Percentiles rank a stretch among this genome's conserved stretches.
phyloP scores from a whole-genome alignment of 169 alveolate species.

The Babesia bovis region DNA sequence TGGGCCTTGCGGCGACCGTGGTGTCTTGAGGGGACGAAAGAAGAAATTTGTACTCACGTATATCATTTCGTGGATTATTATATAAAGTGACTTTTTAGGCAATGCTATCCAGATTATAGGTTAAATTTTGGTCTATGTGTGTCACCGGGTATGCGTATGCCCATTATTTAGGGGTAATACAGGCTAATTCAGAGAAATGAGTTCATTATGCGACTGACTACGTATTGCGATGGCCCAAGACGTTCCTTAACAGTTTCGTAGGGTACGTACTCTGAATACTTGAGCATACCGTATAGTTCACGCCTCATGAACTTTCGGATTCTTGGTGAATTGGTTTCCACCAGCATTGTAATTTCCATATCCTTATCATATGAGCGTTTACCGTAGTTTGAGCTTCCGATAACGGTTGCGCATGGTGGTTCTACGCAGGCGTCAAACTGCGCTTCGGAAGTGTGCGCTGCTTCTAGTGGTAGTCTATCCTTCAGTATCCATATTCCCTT shows the following conservation, averaged over 20 bases:
- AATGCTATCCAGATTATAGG: too few relatives aligned
- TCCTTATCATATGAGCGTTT: slow-evolving; percentile 73
- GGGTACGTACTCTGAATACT: slow-evolving; percentile 64
- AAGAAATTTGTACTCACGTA: too few relatives aligned
- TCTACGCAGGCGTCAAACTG: slow-evolving; percentile 28
- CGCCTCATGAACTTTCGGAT: slow-evolving; percentile 59
- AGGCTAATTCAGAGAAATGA: background rate
- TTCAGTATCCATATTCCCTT: slow-evolving; percentile 68
- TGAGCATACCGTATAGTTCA: slow-evolving; percentile 67
- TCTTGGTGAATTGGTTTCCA: slow-evolving; percentile 71
- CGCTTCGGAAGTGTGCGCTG: slow-evolving; percentile 34
- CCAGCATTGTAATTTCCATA: slow-evolving; percentile 70
- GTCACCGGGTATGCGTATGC: too few relatives aligned
- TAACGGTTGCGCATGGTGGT: slow-evolving; percentile 73
- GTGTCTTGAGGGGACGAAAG: too few relatives aligned
- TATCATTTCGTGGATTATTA: too few relatives aligned
- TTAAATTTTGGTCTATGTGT: too few relatives aligned
- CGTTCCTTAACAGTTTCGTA: slow-evolving; percentile 18
- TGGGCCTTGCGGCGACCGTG: too few relatives aligned
- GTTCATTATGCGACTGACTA: slow-evolving; percentile 6
- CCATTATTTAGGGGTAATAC: too few relatives aligned
- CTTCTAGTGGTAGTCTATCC: slow-evolving; percentile 46
- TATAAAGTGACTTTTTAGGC: too few relatives aligned
- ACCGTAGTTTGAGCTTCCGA: slow-evolving; percentile 79
- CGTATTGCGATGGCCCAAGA: slow-evolving; percentile 6